Conservation (phyloP, 106 monocot species). For the Cymbidium sinense region DNA sequence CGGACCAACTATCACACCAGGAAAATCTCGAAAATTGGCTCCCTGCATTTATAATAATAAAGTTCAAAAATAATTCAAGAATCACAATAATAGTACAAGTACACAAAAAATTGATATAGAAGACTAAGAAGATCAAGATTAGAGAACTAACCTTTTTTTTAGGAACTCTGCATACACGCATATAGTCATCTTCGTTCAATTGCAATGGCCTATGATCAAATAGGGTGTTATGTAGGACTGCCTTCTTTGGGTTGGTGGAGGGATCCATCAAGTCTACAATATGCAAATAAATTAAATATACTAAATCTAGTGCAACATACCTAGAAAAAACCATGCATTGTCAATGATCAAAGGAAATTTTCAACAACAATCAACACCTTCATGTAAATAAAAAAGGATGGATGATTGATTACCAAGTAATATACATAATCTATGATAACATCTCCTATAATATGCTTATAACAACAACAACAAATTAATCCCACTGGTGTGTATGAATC, state of each 20-base stretch:
- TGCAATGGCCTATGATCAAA: conserved; percentile 21
- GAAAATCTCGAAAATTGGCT: conserved; percentile 24
- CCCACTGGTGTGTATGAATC: no score
- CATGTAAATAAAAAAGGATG: not conserved
- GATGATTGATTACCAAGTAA: no score
- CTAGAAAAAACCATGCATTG: not conserved
- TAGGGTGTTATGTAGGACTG: not conserved
- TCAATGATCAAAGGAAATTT: not conserved
- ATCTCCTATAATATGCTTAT: no score
- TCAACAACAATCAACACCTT: not conserved
- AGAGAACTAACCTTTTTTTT: conserved; percentile 10
- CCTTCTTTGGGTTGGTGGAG: not conserved
- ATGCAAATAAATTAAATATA: not conserved
- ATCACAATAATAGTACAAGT: not conserved
- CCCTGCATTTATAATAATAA: conserved; percentile 9
- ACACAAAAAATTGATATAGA: not conserved
- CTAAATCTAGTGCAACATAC: not conserved
- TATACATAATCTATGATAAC: no score
- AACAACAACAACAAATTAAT: no score
- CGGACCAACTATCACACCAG: conserved; percentile 14
- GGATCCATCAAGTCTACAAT: not conserved
- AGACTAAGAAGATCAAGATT: not conserved
- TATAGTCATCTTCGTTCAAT: conserved; percentile 21
- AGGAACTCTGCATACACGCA: conserved; percentile 18
- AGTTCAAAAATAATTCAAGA: not conserved